A percentile compares a stretch with the other conserved stretches of the same genome.
Evolutionary conservation across 2,329 filamentous ascomycete genomes (phyloP).

Genomic region (Nothomitra cinnamomea): DNA sequence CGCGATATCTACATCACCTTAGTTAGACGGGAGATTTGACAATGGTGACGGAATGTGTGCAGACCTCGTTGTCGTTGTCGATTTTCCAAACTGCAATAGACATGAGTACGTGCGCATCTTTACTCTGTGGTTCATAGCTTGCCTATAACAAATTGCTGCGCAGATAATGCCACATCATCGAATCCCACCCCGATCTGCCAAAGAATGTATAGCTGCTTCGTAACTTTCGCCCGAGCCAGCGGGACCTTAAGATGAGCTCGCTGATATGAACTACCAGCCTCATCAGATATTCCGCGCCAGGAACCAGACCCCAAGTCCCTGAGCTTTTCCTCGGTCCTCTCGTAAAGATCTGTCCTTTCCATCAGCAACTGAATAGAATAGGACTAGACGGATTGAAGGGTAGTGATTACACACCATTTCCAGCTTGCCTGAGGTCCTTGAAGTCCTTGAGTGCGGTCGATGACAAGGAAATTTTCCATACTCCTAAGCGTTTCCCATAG

Average conservation of each 20-base stretch:
- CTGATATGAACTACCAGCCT: constrained; percentile 7
- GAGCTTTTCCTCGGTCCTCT: constrained; percentile 10
- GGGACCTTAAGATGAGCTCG: constrained; percentile 8
- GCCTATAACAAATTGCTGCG: constrained; percentile 5
- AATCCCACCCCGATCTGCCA: constrained; percentile 15
- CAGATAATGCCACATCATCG: constrained; percentile 2
- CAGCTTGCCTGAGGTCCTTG: not conserved
- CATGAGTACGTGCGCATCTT: not conserved
- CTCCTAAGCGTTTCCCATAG: not conserved
- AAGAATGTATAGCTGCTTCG: constrained; percentile 9
- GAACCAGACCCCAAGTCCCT: constrained; percentile 11
- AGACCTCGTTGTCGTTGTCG: not conserved
- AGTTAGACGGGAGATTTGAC: not conserved
- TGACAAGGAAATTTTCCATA: constrained; percentile 1
- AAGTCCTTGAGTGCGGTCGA: not conserved
- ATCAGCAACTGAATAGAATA: not conserved
- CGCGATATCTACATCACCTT: not conserved
- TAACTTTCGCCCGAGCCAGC: constrained; percentile 7
- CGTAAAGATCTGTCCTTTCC: not conserved
- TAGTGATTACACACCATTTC: not conserved
- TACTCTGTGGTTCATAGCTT: not conserved
- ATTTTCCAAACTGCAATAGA: not conserved
- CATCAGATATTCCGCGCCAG: constrained; percentile 8
- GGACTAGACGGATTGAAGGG: not conserved
- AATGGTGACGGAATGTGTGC: not conserved